Evolutionary conservation across 768 basidiomycete genomes (phyloP).

Genomic region (Amanita molliuscula): DNA sequence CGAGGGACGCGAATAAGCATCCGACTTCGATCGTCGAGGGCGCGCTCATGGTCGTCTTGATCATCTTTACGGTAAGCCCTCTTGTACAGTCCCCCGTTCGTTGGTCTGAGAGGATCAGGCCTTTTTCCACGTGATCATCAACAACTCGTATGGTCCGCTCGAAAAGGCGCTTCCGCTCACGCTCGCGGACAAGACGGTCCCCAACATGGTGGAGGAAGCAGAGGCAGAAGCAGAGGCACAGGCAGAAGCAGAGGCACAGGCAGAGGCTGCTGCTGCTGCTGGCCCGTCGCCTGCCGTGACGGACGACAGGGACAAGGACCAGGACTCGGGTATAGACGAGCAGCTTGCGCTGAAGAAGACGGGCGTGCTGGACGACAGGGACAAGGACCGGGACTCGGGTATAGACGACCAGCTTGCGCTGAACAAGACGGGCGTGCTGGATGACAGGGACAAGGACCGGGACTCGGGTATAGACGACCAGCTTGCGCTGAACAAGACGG

Average conservation of each 20-base stretch:
- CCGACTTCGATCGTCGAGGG: slow-evolving; percentile 64
- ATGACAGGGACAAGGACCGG: no score
- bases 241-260: no score
- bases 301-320: no score
- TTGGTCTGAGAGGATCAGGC: slow-evolving; percentile 27
- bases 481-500: slow-evolving; percentile 25
- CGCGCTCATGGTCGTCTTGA: slow-evolving; percentile 76
- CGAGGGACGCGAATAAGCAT: slow-evolving; percentile 39
- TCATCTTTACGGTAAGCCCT: slow-evolving; percentile 63
- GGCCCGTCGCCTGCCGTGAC: no score
- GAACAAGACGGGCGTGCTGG: no score
- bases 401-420: no score
- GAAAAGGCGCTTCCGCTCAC: slow-evolving; percentile 65
- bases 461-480: no score
- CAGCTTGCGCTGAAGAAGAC: no score
- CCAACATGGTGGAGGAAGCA: slow-evolving; percentile 24
- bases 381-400: no score
- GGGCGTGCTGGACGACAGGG: no score
- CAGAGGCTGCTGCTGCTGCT: no score
- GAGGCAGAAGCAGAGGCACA: neutral
- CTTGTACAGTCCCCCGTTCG: neutral
- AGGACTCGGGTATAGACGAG: no score
- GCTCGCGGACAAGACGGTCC: slow-evolving; percentile 50
- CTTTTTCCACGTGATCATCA: slow-evolving; percentile 65
- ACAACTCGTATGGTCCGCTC: slow-evolving; percentile 75